A percentile compares a stretch with the other conserved stretches of the same genome.
Conservation (phyloP, 1,139 yeast species). For the Diutina ranongensis region DNA sequence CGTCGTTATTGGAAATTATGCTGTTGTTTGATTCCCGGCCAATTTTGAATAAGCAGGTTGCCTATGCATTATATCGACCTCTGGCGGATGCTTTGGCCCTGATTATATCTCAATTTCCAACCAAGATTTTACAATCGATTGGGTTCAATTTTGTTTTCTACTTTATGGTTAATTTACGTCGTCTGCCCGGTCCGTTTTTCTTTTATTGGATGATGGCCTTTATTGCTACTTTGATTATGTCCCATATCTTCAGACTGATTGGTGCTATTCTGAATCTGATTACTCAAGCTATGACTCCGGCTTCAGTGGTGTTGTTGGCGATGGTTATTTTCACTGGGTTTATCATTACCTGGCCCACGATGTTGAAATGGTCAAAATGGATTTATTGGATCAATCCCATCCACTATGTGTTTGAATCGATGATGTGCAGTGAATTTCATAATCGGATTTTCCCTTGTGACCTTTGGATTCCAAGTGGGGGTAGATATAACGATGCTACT, state of each 20-base stretch:
- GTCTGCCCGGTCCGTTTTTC: conserved; percentile 61
- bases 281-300: conserved; percentile 64
- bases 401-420: conserved; percentile 55
- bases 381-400: conserved; percentile 64
- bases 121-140: conserved; percentile 42
- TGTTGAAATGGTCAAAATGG: conserved; percentile 78
- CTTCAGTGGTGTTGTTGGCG: conserved; percentile 48
- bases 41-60: conserved; percentile 69
- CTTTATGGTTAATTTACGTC: conserved; percentile 56
- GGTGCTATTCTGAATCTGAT: conserved; percentile 54
- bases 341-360: conserved; percentile 51
- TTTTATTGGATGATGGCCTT: conserved; percentile 46
- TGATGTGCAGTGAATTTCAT: conserved; percentile 53
- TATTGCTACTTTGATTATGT: conserved; percentile 50
- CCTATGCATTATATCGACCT: conserved; percentile 66
- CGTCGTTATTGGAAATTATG: conserved; percentile 64
- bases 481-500: conserved; percentile 6
- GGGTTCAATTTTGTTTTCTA: conserved; percentile 53
- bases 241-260: conserved; percentile 59
- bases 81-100: conserved; percentile 70
- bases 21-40: conserved; percentile 65
- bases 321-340: conserved; percentile 43
- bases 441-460: conserved; percentile 32
- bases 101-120: conserved; percentile 55
- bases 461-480: conserved; percentile 15